A percentile compares a stretch with the other conserved stretches of the same genome.
Evolutionary conservation across 495 filamentous ascomycete species (phyloP).

Genomic region (Annulohypoxylon nitens): DNA sequence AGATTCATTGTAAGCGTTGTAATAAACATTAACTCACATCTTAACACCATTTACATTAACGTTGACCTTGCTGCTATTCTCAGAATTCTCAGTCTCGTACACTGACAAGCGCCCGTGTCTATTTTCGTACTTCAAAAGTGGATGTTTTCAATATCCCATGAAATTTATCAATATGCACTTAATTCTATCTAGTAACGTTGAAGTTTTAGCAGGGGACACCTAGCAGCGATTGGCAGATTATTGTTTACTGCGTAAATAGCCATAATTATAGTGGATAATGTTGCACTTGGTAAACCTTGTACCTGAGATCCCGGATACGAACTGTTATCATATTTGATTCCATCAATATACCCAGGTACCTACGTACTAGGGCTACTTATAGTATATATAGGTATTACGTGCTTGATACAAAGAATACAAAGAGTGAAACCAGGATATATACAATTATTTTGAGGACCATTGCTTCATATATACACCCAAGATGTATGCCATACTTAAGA

Average conservation of each 20-base stretch:
- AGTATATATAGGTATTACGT: no score
- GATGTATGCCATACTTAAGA: no score
- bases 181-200: neutral
- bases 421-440: no score
- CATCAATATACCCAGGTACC: neutral
- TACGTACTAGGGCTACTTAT: neutral
- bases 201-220: neutral
- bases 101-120: neutral
- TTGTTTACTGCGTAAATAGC: neutral
- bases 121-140: neutral
- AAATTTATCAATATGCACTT: neutral
- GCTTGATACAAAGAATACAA: no score
- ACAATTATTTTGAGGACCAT: no score
- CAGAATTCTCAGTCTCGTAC: neutral
- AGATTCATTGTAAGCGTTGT: neutral
- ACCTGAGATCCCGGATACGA: neutral
- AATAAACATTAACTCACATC: slow-evolving; percentile 6
- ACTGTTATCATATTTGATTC: neutral
- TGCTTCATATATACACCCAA: no score
- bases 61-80: neutral
- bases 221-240: neutral
- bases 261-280: neutral
- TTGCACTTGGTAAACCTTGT: neutral
- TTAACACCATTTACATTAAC: neutral
- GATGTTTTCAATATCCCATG: neutral